These are phyloP conservation scores for Russula griseocarnosa DNA, from an alignment of 768 basidiomycete species.

Conservation along the genomic window DNA sequence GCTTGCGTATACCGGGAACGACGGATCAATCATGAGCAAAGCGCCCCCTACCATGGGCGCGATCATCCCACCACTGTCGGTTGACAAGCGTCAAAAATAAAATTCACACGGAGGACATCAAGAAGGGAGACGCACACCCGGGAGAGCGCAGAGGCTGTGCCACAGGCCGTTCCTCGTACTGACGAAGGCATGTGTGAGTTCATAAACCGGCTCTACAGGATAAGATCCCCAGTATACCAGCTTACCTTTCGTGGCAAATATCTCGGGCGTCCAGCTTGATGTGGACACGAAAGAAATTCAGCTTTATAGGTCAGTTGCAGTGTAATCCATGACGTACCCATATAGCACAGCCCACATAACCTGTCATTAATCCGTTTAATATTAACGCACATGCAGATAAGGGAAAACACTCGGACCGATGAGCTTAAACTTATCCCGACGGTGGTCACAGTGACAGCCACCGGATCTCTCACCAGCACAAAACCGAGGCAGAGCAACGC, in stretches of 20 bases:
- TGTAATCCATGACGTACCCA: slow-evolving; percentile 41
- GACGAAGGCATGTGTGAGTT: slow-evolving; percentile 5
- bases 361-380: neutral
- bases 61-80: slow-evolving; percentile 76
- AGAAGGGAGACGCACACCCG: slow-evolving; percentile 55
- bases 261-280: slow-evolving; percentile 74
- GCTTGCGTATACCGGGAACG: slow-evolving; percentile 75
- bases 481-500: slow-evolving; percentile 72
- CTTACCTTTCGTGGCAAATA: slow-evolving; percentile 73
- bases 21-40: slow-evolving; percentile 60
- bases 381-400: neutral
- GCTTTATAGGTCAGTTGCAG: neutral
- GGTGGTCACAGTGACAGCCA: slow-evolving; percentile 62
- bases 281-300: neutral
- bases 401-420: slow-evolving; percentile 45
- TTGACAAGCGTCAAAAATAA: neutral
- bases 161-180: slow-evolving; percentile 86
- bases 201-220: neutral
- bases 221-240: neutral
- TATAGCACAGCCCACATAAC: slow-evolving; percentile 88
- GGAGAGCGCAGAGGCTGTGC: slow-evolving; percentile 81
- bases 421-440: slow-evolving; percentile 75
- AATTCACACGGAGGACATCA: neutral
- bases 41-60: slow-evolving; percentile 76
- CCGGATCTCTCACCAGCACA: slow-evolving; percentile 50